Conservation (phyloP, 257 asterid species). For the Agastache rugosa region DNA sequence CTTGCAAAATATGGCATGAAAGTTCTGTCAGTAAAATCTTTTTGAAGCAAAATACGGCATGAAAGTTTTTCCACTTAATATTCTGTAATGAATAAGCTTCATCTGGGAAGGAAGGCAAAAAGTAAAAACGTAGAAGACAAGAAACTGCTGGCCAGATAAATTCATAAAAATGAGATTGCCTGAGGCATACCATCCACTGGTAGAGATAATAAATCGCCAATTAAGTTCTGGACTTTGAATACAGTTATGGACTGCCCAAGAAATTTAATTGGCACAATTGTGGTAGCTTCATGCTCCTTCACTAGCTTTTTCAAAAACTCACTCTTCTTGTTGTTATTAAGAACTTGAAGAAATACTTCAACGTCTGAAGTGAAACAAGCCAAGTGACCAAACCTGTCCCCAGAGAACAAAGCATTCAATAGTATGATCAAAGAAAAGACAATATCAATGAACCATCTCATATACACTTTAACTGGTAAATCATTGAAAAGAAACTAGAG, state of each 20-base stretch:
- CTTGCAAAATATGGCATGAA: conserved; percentile 3
- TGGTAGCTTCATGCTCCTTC: conserved; percentile 52
- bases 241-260: conserved; percentile 79
- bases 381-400: conserved; percentile 92
- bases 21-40: conserved; percentile 1
- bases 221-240: conserved; percentile 70
- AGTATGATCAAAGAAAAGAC: conserved; percentile 28
- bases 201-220: conserved; percentile 62
- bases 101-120: conserved; percentile 14
- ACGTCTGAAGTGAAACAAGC: conserved; percentile 82
- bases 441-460: conserved; percentile 21
- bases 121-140: conserved; percentile 9
- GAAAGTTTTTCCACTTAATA: conserved; percentile 15
- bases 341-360: conserved; percentile 70
- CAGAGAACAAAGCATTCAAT: conserved; percentile 31
- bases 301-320: conserved; percentile 63
- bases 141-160: conserved; percentile 29
- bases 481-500: conserved; percentile 18
- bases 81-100: conserved; percentile 27
- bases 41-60: neutral
- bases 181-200: conserved; percentile 61
- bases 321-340: conserved; percentile 54
- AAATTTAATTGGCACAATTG: conserved; percentile 54
- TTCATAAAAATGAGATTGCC: conserved; percentile 32
- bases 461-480: conserved; percentile 2